Base-by-base conservation (phyloP, 1,284 basidiomycete genomes). In the Sanghuangporus weigelae region DNA sequence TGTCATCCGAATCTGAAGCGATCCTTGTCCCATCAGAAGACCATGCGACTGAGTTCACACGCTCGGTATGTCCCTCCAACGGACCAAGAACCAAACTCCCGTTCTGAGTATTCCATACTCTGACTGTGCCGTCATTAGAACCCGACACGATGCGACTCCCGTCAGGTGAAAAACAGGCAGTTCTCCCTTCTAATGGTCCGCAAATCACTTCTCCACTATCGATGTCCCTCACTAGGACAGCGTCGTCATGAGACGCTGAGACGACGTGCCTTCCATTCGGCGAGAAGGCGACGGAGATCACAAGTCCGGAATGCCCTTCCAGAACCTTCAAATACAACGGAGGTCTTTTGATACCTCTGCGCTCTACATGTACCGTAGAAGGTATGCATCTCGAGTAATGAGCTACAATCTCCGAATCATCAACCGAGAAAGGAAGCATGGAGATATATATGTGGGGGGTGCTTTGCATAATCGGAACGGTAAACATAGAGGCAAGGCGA, bases 361-460 rank as follows among this genome's bases (percentile, higher is more conserved):
- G 48, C 19, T 23, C 48, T 3, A 49, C 40, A 4, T 3, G 12
- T 5, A 42, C 40, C 12, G 10, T 12, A 42, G 40, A 11, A 42
- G 7, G 3, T 12, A 11, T n/a, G n/a, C 40, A n/a, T n/a, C 10
- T n/a, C 12, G 19, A 49, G 48, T 49, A 49, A 3, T 49, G 48
- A 35, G 23, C 35, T 12, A 56, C 14, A 21, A 63, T 1, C 10
- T 14, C 39, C 8, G 61, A 63, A 21, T 36, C 55, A 63, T 60
- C 8, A 16, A 65, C 67, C 38, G 67, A 50, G 57, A 70, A 68
- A 3, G 62, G 62, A n/a, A 71, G 21, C 19, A 67, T 67, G 31
- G 69, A 71, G 16, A 71, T 12, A 64, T 71, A 70, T 16, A 71
- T 69, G 55, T 71, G 70, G 6, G 70, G 69, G 6, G 59, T 60